phyloP scores from a whole-genome alignment of 78 protist species.

The Cavenderia fasciculata region DNA sequence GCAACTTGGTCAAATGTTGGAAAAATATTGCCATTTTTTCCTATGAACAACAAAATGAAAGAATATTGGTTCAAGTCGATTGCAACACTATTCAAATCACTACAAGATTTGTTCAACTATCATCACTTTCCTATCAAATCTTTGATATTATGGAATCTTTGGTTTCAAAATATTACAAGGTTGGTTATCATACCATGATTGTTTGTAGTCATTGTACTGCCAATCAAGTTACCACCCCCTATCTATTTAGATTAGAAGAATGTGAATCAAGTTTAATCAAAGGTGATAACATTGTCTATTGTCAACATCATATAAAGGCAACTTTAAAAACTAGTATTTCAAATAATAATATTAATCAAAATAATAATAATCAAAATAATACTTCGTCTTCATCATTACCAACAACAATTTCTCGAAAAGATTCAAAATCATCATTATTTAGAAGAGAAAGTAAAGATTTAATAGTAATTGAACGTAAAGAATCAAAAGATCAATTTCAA shows the following conservation, averaged over 20 bases:
- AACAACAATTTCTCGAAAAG: background rate
- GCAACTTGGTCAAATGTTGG: slow-evolving; percentile 53
- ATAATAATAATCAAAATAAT: too few relatives aligned
- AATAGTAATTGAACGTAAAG: background rate
- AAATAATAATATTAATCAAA: too few relatives aligned
- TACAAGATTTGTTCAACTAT: background rate
- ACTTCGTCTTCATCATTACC: background rate
- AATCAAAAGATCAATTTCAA: background rate
- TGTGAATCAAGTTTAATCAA: slow-evolving; percentile 4
- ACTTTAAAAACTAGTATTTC: too few relatives aligned
- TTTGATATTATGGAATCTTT: slow-evolving; percentile 39
- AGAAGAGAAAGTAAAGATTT: background rate
- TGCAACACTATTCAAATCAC: slow-evolving; percentile 31
- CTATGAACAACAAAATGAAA: background rate
- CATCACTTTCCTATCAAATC: slow-evolving; percentile 13
- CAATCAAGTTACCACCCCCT: background rate
- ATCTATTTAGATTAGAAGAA: slow-evolving; percentile 25
- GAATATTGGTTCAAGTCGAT: slow-evolving; percentile 39
- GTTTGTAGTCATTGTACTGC: slow-evolving; percentile 32
- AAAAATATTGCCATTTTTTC: slow-evolving; percentile 27
- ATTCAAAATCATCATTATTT: background rate
- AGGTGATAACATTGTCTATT: slow-evolving; percentile 32
- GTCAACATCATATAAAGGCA: slow-evolving; percentile 41
- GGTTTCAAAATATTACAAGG: slow-evolving; percentile 26
- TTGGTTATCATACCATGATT: slow-evolving; percentile 8